Evolutionary conservation across 495 filamentous ascomycete genomes (phyloP), one percentile per base, ranked within the genome.

Genomic region (Parachaetomium inaequale): DNA sequence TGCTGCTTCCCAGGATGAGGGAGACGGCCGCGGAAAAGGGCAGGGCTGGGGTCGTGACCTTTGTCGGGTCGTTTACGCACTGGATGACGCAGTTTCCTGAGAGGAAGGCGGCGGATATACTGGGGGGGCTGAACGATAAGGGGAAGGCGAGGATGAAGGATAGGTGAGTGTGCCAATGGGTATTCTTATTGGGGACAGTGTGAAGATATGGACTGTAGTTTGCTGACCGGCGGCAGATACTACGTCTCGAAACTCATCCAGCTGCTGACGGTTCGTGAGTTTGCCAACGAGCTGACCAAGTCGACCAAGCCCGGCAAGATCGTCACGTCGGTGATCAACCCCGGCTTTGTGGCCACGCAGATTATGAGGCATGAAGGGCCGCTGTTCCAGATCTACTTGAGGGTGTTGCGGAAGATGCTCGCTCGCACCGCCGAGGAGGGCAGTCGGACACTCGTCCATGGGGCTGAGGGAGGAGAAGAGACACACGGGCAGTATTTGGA

Each of bases 231-330:
- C n/a, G n/a, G n/a, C 26, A 74, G 75, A 61, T 76, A 78, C 63
- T 62, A 64, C 36, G 65, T 72, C 50, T 70, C 70, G 38, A 78
- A 78, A 57, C 56, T 78, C 19, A 66, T 78, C 17, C 68, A 73
- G 45, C 66, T 76, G 0, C 60, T 73, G 43, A 56, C 53, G 10
- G 61, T 66, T 5, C 67, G 72, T 14, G 70, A 72, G 36, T 66
- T 78, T 15, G 75, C 75, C 50, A 60, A 62, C 2, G 52, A 68
- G 23, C 51, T 73, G 14, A 64, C 52, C 21, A 60, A 50, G 55
- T 72, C 72, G 7, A 25, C 40, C 7, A 72, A 74, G 38, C 38
- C 43, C 23, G 70, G 69, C 14, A 69, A 64, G 32, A 52, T 76
- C n/a, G 51, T 74, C 32, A 59, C 69, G 17, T 70, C 68, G 8